Evolutionary conservation across 1,284 basidiomycete genomes (phyloP), one percentile per base, ranked within the genome.

Genomic region (Thecaphora frezii): DNA sequence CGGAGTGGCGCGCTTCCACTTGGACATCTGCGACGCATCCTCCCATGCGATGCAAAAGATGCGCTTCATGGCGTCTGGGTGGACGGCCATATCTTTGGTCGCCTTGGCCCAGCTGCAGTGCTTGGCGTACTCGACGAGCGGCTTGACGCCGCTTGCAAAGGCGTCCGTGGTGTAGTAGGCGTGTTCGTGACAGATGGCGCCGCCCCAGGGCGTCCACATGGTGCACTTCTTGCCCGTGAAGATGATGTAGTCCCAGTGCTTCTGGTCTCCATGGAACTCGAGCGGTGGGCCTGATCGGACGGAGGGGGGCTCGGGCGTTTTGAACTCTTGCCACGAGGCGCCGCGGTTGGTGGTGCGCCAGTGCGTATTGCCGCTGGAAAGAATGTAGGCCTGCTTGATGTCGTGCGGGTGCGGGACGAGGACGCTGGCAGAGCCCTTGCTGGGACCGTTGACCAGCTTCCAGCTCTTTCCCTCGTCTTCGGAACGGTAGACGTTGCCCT

Each of bases 401-500:
- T 93, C 85, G 73, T 88, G 88, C 1, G 94, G 93, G 77, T 97
- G 94, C 60, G 89, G 86, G 52, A 97, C 82, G 48, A 97, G 86
- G 82, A 89, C 86, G 9, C 82, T 73, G 1, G 89, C 87, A 48
- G 84, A 80, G 25, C 88, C 87, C 44, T 79, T 70, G 0, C 86
- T 86, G 44, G 94, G 85, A 44, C 83, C 86, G 0, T 83, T 81
- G 46, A 88, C 86, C 46, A 74, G 78, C 1, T 78, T 79, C 92
- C 93, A 97, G 0, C 81, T 81, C 80, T 88, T 92, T 47, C 94
- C 94, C 81, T 98, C 94, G 75, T 97, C 86, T n/a, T 84, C 82
- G 2, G 91, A 93, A 5, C 93, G 85, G 72, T 87, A 86, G 8
- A 97, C 83, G 54, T 86, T 83, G 12, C 88, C 85, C 13, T 84